A percentile compares a stretch with the other conserved stretches of the same genome.
phyloP scores from a whole-genome alignment of 345 rosid genomes.

The Linum lewisii region DNA sequence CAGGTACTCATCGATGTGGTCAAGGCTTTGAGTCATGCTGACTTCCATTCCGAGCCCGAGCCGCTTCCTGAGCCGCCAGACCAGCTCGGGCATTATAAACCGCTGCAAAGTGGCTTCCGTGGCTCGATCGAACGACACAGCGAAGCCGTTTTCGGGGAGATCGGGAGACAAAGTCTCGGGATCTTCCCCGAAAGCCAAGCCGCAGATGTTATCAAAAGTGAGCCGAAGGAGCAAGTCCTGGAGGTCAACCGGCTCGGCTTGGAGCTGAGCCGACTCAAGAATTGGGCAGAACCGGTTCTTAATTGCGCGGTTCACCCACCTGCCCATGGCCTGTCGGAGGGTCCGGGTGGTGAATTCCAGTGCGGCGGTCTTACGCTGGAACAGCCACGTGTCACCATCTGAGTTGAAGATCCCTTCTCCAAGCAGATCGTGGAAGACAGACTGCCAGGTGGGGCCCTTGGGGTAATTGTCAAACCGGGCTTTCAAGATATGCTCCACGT shows the following conservation, averaged over 20 bases:
- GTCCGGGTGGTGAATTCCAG: constrained; percentile 86
- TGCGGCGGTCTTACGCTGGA: constrained; percentile 84
- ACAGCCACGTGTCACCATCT: constrained; percentile 90
- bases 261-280: constrained; percentile 34
- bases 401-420: constrained; percentile 88
- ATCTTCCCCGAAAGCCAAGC: constrained; percentile 84
- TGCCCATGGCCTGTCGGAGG: constrained; percentile 82
- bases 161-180: constrained; percentile 67
- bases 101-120: constrained; percentile 81
- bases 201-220: constrained; percentile 90
- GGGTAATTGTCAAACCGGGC: constrained; percentile 85
- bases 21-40: constrained; percentile 41
- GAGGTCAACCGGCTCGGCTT: constrained; percentile 46
- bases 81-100: constrained; percentile 57
- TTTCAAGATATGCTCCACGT: constrained; percentile 74
- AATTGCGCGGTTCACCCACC: constrained; percentile 86
- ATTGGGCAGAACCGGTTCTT: constrained; percentile 76
- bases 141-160: constrained; percentile 63
- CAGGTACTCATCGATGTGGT: constrained; percentile 59
- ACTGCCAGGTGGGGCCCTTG: constrained; percentile 72
- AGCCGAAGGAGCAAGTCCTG: constrained; percentile 77
- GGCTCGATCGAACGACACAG: constrained; percentile 67
- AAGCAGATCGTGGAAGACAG: constrained; percentile 71
- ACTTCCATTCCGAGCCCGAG: constrained; percentile 55
- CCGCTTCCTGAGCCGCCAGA: constrained; percentile 58